Base-by-base conservation (phyloP, 2,329 filamentous ascomycete genomes). In the Pochonia chlamydosporia region DNA sequence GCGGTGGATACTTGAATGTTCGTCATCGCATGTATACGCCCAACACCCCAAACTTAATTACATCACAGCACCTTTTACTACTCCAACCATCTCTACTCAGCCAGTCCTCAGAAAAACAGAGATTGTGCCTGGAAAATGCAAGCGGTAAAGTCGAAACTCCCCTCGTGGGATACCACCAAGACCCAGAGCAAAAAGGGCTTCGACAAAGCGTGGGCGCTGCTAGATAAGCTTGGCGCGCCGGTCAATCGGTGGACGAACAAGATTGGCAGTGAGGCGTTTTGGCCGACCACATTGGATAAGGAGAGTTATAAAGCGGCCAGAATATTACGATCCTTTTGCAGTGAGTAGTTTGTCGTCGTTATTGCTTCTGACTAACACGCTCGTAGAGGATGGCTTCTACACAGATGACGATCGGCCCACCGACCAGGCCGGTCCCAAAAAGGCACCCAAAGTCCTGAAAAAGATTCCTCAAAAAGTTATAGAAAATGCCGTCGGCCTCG, bases 271-370 rank as follows among this genome's bases (percentile, higher is more conserved):
- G 89, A 95, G 66, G 85, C 87, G 3, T 95, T 95, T 63, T 88
- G 89, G 84, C 89, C 90, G 2, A 89, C 85, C 43, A 85, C 84
- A 1, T 73, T 95, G 55, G 89, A 95, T 59, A 89, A 89, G 63
- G 90, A 95, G 70, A 86, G 85, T 57, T 88, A 95, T 64, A 95
- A 95, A 70, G 89, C 89, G 1, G 89, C 89, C 20, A 75, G 89
- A 14, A 95, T 95, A 35, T 64, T 95, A 39, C 79, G 82, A 58
- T 89, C 84, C 53, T 96, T 96, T 64, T 95, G 89, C 45, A 47
- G 45, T 47, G 28, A 25, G 45, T 39, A 24, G 16, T 24, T 7
- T 30, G 5, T 20, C 25, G 25, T n/a, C 2, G 18, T 31, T 31
- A 11, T 18, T 14, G 7, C 24, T 10, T 6, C 16, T 31, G 13